These are phyloP conservation scores for Themeda triandra DNA, from an alignment of 176 grass and related monocot species.

Conservation along the genomic window DNA sequence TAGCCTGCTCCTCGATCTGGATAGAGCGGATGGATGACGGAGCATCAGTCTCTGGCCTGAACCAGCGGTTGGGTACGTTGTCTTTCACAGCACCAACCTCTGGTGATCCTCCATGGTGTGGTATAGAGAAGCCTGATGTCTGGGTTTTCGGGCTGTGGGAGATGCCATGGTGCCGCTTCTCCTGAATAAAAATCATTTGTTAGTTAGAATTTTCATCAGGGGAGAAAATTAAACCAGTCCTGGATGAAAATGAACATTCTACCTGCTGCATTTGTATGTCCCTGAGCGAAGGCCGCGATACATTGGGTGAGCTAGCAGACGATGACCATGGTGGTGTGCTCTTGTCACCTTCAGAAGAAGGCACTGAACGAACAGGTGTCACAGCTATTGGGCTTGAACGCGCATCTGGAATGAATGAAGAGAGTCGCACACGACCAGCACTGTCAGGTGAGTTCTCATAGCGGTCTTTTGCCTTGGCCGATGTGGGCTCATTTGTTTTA, in stretches of 20 bases:
- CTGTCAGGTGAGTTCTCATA: conserved; percentile 47
- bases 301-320: conserved; percentile 60
- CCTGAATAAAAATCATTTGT: conserved; percentile 36
- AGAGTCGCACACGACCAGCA: conserved; percentile 42
- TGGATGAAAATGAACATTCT: not conserved
- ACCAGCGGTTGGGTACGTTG: conserved; percentile 81
- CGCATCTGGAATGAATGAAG: conserved; percentile 64
- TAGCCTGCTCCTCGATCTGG: conserved; percentile 95
- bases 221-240: not conserved
- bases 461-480: conserved; percentile 35
- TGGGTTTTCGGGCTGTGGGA: conserved; percentile 71
- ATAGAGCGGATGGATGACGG: conserved; percentile 94
- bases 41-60: conserved; percentile 70
- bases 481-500: conserved; percentile 45
- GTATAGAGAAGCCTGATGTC: conserved; percentile 77
- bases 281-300: conserved; percentile 75
- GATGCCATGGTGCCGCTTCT: conserved; percentile 62
- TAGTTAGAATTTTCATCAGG: not conserved
- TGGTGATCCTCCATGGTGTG: conserved; percentile 27
- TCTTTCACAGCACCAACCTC: conserved; percentile 56
- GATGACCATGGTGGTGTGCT: conserved; percentile 83
- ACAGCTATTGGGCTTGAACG: conserved; percentile 64
- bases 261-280: conserved; percentile 99
- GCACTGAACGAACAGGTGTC: conserved; percentile 15
- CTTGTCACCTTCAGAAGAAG: conserved; percentile 70